A percentile compares a stretch with the other conserved stretches of the same genome.
These are phyloP conservation scores for Ottelia alismoides DNA, from an alignment of 106 monocot genomes.

Conservation along the genomic window DNA sequence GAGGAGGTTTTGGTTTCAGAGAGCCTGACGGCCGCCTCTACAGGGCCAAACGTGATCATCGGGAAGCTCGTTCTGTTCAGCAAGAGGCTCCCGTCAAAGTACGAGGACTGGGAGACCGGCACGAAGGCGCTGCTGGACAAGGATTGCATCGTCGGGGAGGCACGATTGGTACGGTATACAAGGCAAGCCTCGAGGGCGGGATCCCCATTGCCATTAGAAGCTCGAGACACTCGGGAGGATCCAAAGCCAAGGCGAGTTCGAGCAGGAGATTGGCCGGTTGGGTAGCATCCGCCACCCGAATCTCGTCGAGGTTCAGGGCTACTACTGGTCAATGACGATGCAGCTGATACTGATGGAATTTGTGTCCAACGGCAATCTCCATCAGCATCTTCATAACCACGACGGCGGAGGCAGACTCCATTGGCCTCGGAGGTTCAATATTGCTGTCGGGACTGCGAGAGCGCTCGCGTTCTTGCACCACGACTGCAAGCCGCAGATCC, in stretches of 20 bases:
- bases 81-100: conserved; percentile 76
- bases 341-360: conserved; percentile 81
- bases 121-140: conserved; percentile 87
- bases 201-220: conserved; percentile 80
- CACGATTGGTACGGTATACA: conserved; percentile 80
- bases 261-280: conserved; percentile 75
- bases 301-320: conserved; percentile 70
- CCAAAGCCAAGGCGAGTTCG: conserved; percentile 87
- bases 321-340: conserved; percentile 80
- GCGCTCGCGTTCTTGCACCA: conserved; percentile 92
- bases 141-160: conserved; percentile 71
- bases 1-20: conserved; percentile 58
- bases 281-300: conserved; percentile 62
- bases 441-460: conserved; percentile 66
- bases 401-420: conserved; percentile 33
- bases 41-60: conserved; percentile 40
- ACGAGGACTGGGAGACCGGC: conserved; percentile 93
- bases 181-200: conserved; percentile 59
- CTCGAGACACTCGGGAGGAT: conserved; percentile 75
- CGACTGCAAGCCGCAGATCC: conserved; percentile 77
- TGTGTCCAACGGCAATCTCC: conserved; percentile 59
- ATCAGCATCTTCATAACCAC: conserved; percentile 64
- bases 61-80: conserved; percentile 97
- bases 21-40: conserved; percentile 39
- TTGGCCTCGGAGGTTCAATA: conserved; percentile 65